A percentile compares a stretch with the other conserved stretches of the same genome.
Evolutionary conservation across 345 rosid genomes (phyloP).

Genomic region (Erysimum cheiranthoides): DNA sequence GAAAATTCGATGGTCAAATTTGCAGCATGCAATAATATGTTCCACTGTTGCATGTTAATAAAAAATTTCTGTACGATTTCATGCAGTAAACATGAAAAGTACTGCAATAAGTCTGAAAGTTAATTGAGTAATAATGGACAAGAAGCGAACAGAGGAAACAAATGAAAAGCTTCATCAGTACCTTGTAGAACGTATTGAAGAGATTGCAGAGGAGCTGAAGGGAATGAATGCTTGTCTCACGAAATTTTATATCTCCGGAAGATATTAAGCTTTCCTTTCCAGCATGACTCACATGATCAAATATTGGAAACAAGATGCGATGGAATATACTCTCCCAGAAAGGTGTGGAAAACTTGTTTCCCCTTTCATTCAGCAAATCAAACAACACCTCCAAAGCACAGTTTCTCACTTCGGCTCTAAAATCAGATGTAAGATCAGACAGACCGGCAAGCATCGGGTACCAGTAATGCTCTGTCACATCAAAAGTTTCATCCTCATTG

Average conservation of each 20-base stretch:
- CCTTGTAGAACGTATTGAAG: conserved; percentile 75
- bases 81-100: conserved; percentile 28
- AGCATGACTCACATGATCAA: conserved; percentile 89
- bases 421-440: conserved; percentile 87
- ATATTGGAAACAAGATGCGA: conserved; percentile 90
- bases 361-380: conserved; percentile 93
- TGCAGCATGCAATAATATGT: conserved; percentile 21
- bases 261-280: conserved; percentile 76
- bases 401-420: conserved; percentile 82
- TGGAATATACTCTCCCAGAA: conserved; percentile 97
- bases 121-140: conserved; percentile 23
- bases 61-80: neutral
- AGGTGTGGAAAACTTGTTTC: conserved; percentile 78
- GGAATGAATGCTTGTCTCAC: conserved; percentile 92
- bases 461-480: conserved; percentile 93
- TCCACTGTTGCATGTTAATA: conserved; percentile 21
- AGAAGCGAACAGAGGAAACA: neutral
- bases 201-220: conserved; percentile 90
- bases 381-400: conserved; percentile 93
- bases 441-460: conserved; percentile 94
- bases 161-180: conserved; percentile 38
- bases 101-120: conserved; percentile 23
- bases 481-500: conserved; percentile 61
- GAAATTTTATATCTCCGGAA: conserved; percentile 80
- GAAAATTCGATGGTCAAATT: conserved; percentile 28